phyloP scores from a whole-genome alignment of 1,284 basidiomycete genomes.

The Cutaneotrichosporon cavernicola region DNA sequence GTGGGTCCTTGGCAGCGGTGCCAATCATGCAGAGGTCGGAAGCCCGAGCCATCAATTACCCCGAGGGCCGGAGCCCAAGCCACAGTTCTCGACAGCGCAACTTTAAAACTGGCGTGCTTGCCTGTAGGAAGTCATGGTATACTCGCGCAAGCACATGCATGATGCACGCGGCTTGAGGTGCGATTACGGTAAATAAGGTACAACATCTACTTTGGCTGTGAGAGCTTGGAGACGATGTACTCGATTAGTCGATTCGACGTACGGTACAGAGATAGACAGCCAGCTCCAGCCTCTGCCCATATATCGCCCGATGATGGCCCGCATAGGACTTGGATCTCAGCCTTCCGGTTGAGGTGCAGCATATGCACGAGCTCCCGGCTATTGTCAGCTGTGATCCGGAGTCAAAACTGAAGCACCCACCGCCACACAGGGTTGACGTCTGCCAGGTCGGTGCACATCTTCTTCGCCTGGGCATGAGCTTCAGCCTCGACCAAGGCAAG shows the following conservation, averaged over 20 bases:
- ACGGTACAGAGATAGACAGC: neutral
- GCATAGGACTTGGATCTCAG: conserved; percentile 76
- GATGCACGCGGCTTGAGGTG: neutral
- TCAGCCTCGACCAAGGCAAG: neutral
- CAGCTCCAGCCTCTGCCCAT: neutral
- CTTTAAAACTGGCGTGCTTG: no score
- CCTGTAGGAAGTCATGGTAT: no score
- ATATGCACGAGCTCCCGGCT: conserved; percentile 74
- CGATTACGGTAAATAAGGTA: no score
- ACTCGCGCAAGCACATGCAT: neutral
- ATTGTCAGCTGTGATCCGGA: conserved; percentile 7
- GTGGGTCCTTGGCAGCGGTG: no score
- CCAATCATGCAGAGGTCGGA: no score
- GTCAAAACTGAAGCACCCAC: conserved; percentile 10
- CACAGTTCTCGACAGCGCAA: no score
- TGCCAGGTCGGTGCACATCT: conserved; percentile 7
- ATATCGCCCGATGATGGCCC: neutral
- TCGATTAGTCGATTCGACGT: conserved; percentile 21
- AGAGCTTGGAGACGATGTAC: conserved; percentile 22
- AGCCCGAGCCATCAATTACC: no score
- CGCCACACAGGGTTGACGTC: conserved; percentile 19
- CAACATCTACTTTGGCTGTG: neutral
- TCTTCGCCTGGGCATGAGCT: conserved; percentile 14
- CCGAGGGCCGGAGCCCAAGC: no score
- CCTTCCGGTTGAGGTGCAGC: conserved; percentile 74